Evolutionary conservation across 2,329 filamentous ascomycete genomes (phyloP).

Genomic region (Tothia fuscella): DNA sequence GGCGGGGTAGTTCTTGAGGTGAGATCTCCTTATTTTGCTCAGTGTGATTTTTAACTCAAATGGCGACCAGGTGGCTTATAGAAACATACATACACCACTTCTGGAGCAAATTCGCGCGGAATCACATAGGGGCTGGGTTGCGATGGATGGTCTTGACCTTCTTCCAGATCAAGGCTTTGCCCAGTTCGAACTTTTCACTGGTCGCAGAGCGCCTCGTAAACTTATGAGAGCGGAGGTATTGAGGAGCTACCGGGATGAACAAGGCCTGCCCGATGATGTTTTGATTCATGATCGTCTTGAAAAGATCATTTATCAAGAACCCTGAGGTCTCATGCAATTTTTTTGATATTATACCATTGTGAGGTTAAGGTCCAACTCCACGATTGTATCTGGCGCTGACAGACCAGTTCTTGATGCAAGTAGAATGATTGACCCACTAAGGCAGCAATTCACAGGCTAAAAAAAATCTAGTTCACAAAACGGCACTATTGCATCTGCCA

Average conservation of each 20-base stretch:
- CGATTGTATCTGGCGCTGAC: no score
- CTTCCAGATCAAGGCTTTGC: slow-evolving; percentile 70
- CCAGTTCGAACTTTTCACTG: slow-evolving; percentile 72
- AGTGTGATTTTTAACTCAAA: not conserved
- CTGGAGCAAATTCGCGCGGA: slow-evolving; percentile 53
- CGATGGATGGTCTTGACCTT: slow-evolving; percentile 64
- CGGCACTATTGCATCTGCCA: no score
- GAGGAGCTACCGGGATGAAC: slow-evolving; percentile 13
- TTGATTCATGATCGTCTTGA: slow-evolving; percentile 7
- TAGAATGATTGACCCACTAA: no score
- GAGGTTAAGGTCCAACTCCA: no score
- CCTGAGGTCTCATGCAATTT: no score
- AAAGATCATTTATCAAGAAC: slow-evolving; percentile 7
- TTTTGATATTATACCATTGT: no score
- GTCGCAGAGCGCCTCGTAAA: slow-evolving; percentile 55
- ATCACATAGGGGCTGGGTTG: slow-evolving; percentile 55
- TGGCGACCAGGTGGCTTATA: slow-evolving; percentile 43
- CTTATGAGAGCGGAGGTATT: slow-evolving; percentile 58
- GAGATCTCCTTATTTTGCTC: not conserved
- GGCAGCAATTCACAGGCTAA: no score
- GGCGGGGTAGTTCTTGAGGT: slow-evolving; percentile 67
- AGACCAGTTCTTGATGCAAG: no score
- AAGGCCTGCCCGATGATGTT: slow-evolving; percentile 5
- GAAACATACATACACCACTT: slow-evolving; percentile 59
- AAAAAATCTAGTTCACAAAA: no score